These are phyloP conservation scores for Nitzschia inconspicua DNA, from an alignment of 108 stramenopile genomes.

Conservation along the genomic window DNA sequence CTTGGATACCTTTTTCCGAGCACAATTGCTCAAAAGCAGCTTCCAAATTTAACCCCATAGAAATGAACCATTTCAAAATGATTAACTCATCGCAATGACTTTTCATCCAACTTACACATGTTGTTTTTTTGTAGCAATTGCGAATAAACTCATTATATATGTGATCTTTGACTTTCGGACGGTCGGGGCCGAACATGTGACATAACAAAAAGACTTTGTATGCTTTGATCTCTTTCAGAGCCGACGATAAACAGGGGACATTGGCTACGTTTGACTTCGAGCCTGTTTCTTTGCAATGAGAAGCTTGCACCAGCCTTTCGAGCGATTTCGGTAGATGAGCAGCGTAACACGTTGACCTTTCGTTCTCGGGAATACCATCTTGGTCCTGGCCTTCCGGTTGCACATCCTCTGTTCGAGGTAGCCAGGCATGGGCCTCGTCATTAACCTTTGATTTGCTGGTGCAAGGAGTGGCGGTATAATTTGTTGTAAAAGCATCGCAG, in stretches of 20 bases:
- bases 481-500: neutral
- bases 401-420: neutral
- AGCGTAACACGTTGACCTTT: slow-evolving; percentile 3
- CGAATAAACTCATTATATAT: neutral
- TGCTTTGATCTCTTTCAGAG: slow-evolving; percentile 1
- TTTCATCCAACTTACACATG: slow-evolving; percentile 7
- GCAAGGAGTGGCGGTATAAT: neutral
- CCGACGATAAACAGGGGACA: neutral
- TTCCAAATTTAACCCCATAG: slow-evolving; percentile 16
- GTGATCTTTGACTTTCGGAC: slow-evolving; percentile 1
- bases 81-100: slow-evolving; percentile 20
- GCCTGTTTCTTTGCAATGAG: neutral
- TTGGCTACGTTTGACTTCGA: neutral
- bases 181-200: slow-evolving; percentile 15
- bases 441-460: too few relatives aligned
- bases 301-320: neutral
- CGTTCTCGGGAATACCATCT: neutral
- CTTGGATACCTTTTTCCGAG: too few relatives aligned
- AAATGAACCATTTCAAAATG: slow-evolving; percentile 20
- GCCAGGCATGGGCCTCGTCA: neutral
- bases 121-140: neutral
- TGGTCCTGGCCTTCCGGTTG: neutral
- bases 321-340: neutral
- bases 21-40: too few relatives aligned
- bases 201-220: slow-evolving; percentile 27